A percentile compares a stretch with the other conserved stretches of the same genome.
phyloP scores from a whole-genome alignment of 2,329 filamentous ascomycete genomes.

The Ceratocystis lukuohia region DNA sequence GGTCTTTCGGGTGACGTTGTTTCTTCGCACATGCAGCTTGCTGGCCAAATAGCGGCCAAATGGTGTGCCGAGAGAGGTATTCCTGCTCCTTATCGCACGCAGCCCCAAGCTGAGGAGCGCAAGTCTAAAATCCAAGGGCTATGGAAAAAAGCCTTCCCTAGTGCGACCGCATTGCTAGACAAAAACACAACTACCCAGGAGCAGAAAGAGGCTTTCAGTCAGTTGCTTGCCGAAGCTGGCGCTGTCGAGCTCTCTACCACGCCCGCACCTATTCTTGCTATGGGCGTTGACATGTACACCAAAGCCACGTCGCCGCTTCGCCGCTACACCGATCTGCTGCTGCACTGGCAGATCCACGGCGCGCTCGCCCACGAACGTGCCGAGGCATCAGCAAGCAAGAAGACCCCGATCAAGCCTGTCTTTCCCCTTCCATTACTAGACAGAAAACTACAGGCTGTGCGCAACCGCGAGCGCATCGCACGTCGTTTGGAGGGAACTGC shows the following conservation, averaged over 20 bases:
- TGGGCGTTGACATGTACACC: slow-evolving; percentile 47
- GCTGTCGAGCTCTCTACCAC: slow-evolving; percentile 38
- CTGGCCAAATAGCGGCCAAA: slow-evolving; percentile 45
- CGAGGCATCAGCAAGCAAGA: slow-evolving; percentile 20
- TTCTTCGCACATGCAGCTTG: slow-evolving; percentile 42
- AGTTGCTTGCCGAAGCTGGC: slow-evolving; percentile 30
- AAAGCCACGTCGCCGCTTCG: slow-evolving; percentile 55
- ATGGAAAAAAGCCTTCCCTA: slow-evolving; percentile 25
- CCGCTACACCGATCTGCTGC: slow-evolving; percentile 47
- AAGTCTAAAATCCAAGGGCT: slow-evolving; percentile 21
- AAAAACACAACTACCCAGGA: background rate
- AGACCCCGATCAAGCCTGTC: background rate
- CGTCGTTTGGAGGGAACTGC: slow-evolving; percentile 31
- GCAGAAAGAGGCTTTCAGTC: slow-evolving; percentile 22
- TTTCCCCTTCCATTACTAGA: slow-evolving; percentile 26
- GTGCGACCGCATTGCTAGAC: slow-evolving; percentile 1
- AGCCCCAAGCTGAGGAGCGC: slow-evolving; percentile 30
- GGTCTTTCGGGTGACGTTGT: slow-evolving; percentile 25
- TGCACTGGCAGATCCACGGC: slow-evolving; percentile 54
- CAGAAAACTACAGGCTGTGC: slow-evolving; percentile 36
- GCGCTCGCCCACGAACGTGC: slow-evolving; percentile 36
- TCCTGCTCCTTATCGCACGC: slow-evolving; percentile 43
- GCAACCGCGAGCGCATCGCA: slow-evolving; percentile 40
- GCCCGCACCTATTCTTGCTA: slow-evolving; percentile 41
- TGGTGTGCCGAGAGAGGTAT: slow-evolving; percentile 47